Percentiles rank a stretch among this genome's conserved stretches.
Evolutionary conservation across 805 yeast genomes (phyloP).

Genomic region (Aciculoconidium aculeatum): DNA sequence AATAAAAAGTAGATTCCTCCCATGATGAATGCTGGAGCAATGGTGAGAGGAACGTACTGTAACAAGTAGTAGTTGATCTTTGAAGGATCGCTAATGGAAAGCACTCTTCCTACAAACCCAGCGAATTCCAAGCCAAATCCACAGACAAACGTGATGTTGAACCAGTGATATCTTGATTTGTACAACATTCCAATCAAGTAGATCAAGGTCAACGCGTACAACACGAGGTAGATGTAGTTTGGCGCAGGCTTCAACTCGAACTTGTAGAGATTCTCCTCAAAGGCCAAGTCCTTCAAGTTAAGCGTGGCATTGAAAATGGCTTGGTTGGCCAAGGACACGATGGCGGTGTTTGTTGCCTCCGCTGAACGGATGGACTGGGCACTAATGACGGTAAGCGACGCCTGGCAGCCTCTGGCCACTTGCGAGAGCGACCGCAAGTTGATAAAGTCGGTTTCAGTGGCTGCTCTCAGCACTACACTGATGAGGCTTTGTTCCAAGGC

Average conservation of each 20-base stretch:
- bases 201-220: conserved; percentile 20
- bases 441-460: conserved; percentile 16
- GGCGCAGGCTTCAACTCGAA: conserved; percentile 22
- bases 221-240: conserved; percentile 25
- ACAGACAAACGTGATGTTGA: conserved; percentile 29
- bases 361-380: conserved; percentile 35
- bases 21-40: conserved; percentile 40
- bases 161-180: conserved; percentile 35
- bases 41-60: conserved; percentile 31
- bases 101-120: conserved; percentile 35
- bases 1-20: conserved; percentile 37
- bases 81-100: conserved; percentile 21
- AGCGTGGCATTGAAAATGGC: conserved; percentile 28
- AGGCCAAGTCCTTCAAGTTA: conserved; percentile 23
- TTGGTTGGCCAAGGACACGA: conserved; percentile 25
- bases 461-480: conserved; percentile 5
- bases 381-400: conserved; percentile 28
- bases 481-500: conserved; percentile 11
- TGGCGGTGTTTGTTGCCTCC: conserved; percentile 23
- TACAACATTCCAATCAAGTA: conserved; percentile 22
- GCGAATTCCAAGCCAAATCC: conserved; percentile 31
- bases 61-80: conserved; percentile 18
- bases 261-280: conserved; percentile 24
- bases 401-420: conserved; percentile 28
- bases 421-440: conserved; percentile 19